Evolutionary conservation across 495 filamentous ascomycete genomes (phyloP).

Genomic region (Xylaria scruposa): DNA sequence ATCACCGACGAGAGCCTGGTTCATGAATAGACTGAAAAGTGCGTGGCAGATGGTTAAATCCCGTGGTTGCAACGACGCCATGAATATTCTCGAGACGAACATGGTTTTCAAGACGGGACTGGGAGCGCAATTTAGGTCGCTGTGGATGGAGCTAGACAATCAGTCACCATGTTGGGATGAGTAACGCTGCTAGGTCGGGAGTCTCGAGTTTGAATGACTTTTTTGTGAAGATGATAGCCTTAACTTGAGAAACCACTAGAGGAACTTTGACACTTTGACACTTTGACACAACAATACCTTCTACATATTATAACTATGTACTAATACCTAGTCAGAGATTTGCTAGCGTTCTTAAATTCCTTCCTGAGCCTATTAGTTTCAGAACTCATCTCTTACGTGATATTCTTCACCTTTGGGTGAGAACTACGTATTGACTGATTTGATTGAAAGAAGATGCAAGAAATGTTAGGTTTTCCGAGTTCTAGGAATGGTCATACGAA

Average conservation of each 20-base stretch:
- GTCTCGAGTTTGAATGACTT: too few species aligned
- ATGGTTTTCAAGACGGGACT: not conserved
- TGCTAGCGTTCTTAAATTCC: too few species aligned
- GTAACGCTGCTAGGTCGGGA: too few species aligned
- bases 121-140: not conserved
- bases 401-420: too few species aligned
- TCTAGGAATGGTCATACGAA: constrained; percentile 22
- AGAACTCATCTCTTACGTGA: too few species aligned
- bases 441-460: not conserved
- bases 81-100: not conserved
- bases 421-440: not conserved
- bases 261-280: too few species aligned
- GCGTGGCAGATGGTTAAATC: constrained; percentile 18
- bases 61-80: not conserved
- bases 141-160: constrained; percentile 7
- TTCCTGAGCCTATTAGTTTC: too few species aligned
- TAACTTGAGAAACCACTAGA: too few species aligned
- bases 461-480: not conserved
- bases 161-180: not conserved
- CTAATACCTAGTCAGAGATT: too few species aligned
- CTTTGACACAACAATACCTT: too few species aligned
- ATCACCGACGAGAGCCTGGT: constrained; percentile 35
- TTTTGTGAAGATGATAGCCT: too few species aligned
- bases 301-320: too few species aligned
- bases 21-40: constrained; percentile 31